Evolutionary conservation across 306 rosid species (phyloP).

Genomic region (Trifolium subterraneum): DNA sequence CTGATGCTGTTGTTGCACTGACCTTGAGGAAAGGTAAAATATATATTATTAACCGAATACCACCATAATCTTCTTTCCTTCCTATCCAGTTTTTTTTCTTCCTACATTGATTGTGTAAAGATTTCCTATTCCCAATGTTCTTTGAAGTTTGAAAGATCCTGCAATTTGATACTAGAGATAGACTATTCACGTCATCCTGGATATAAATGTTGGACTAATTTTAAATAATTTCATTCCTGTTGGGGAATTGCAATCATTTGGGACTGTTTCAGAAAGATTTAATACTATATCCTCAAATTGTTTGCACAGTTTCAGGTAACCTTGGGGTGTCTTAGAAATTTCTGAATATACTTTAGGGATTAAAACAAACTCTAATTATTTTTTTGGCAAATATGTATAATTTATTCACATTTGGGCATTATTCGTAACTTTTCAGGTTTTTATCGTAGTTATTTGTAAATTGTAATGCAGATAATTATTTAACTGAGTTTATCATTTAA

Average conservation of each 20-base stretch:
- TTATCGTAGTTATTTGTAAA: neutral
- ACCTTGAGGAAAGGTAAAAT: constrained; percentile 77
- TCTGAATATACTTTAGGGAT: neutral
- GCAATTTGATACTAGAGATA: neutral
- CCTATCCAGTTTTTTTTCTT: constrained; percentile 8
- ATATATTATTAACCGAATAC: constrained; percentile 10
- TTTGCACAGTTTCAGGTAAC: constrained; percentile 8
- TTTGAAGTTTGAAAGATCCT: constrained; percentile 30
- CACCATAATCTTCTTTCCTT: constrained; percentile 2
- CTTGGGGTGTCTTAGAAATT: neutral
- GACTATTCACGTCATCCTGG: constrained; percentile 4
- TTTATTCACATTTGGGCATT: neutral
- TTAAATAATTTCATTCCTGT: constrained; percentile 1
- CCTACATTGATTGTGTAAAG: constrained; percentile 13
- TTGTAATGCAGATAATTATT: neutral
- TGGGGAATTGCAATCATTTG: constrained; percentile 5
- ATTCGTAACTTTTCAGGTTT: neutral
- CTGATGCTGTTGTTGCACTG: constrained; percentile 84
- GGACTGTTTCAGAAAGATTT: neutral
- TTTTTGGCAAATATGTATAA: neutral
- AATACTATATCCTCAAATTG: neutral
- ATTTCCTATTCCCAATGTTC: constrained; percentile 13
- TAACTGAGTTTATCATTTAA: neutral
- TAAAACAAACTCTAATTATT: neutral
- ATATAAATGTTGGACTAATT: neutral